These are phyloP conservation scores for Metschnikowia gruessii DNA, from an alignment of 805 yeast genomes.

Conservation along the genomic window DNA sequence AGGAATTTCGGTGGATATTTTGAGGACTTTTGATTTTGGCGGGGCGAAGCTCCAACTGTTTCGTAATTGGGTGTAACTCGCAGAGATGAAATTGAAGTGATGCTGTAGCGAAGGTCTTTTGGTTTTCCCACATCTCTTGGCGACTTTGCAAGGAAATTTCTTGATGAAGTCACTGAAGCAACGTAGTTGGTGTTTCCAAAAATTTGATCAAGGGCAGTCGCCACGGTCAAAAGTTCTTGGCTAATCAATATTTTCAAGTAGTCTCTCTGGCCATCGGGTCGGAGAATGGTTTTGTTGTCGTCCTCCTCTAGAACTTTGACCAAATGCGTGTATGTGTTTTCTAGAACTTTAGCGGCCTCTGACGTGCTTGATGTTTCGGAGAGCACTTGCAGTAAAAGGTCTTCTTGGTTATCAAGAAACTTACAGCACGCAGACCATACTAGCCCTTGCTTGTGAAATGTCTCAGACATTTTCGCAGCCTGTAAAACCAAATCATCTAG, in stretches of 20 bases:
- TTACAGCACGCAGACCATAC: conserved; percentile 30
- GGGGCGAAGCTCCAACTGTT: neutral
- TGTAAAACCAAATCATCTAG: conserved; percentile 24
- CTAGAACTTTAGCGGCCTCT: conserved; percentile 4
- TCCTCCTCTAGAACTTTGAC: neutral
- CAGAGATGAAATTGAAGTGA: conserved; percentile 6
- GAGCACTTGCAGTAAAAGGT: conserved; percentile 18
- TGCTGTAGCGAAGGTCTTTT: conserved; percentile 10
- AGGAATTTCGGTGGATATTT: neutral
- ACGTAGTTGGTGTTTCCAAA: conserved; percentile 1
- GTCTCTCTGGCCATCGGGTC: neutral
- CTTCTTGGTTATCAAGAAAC: conserved; percentile 28
- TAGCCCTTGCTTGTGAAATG: conserved; percentile 26
- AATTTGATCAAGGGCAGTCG: conserved; percentile 11
- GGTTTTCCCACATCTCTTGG: neutral
- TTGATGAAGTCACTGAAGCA: conserved; percentile 2
- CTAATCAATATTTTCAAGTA: conserved; percentile 4
- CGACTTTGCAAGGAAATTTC: neutral
- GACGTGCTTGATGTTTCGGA: neutral
- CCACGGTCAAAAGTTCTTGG: conserved; percentile 12
- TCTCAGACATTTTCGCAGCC: conserved; percentile 27
- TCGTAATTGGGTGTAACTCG: neutral
- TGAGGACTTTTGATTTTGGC: neutral
- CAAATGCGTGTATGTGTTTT: conserved; percentile 1
- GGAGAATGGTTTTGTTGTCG: neutral